These are phyloP conservation scores for Trichoderma semiorbis DNA, from an alignment of 2,329 filamentous ascomycete species.

Conservation along the genomic window DNA sequence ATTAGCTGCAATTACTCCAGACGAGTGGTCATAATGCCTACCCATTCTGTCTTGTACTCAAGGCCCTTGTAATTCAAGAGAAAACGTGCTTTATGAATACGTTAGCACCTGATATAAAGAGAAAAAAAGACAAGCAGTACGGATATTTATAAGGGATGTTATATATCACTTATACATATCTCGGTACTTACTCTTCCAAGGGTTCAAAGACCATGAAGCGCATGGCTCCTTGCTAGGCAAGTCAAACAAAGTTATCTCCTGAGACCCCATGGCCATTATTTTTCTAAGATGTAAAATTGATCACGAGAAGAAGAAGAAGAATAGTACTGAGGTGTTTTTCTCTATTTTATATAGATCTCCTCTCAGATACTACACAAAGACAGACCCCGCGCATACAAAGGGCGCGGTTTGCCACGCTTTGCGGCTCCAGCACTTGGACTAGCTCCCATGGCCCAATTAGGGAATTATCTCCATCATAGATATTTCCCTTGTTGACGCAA, in stretches of 20 bases:
- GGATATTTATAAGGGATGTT: neutral
- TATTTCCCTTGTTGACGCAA: neutral
- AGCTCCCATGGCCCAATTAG: neutral
- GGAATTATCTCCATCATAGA: neutral
- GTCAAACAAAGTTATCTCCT: constrained; percentile 57
- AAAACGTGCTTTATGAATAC: constrained; percentile 51
- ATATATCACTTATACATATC: neutral
- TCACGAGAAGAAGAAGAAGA: neutral
- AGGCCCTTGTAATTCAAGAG: constrained; percentile 65
- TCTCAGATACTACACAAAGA: neutral
- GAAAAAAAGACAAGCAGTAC: neutral
- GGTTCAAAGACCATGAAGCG: constrained; percentile 62
- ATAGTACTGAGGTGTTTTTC: neutral
- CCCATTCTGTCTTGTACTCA: constrained; percentile 66
- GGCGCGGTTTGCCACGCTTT: neutral
- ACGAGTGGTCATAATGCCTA: constrained; percentile 20
- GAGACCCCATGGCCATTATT: constrained; percentile 28
- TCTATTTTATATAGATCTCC: neutral
- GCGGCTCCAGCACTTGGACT: neutral
- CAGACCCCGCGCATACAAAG: neutral
- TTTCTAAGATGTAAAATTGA: neutral
- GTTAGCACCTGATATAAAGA: neutral
- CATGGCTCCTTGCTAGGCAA: constrained; percentile 51
- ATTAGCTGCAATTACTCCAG: neutral
- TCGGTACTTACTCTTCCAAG: constrained; percentile 52